These are phyloP conservation scores for Candida nanaspora DNA, from an alignment of 805 yeast species.

Conservation along the genomic window DNA sequence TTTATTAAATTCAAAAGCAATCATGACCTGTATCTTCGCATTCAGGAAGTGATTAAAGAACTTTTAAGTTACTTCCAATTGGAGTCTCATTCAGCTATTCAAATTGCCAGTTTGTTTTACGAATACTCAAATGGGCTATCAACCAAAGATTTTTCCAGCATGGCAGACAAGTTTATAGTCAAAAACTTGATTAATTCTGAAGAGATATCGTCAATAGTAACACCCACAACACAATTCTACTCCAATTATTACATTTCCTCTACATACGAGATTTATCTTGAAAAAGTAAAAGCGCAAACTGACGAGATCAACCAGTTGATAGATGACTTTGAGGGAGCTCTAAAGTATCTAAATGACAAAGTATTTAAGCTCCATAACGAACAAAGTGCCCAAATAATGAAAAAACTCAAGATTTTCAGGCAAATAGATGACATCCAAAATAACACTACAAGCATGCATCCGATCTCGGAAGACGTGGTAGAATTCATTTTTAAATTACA, in stretches of 20 bases:
- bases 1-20: background rate
- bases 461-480: constrained; percentile 1
- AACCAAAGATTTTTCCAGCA: too few relatives aligned
- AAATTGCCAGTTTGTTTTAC: background rate
- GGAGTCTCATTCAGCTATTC: background rate
- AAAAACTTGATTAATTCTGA: background rate
- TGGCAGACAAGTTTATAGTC: background rate
- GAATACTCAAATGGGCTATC: too few relatives aligned
- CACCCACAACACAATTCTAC: constrained; percentile 17
- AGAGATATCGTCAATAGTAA: constrained; percentile 3
- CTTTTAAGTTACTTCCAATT: background rate
- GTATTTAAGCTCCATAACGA: constrained; percentile 2
- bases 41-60: background rate
- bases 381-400: background rate
- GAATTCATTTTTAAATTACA: constrained; percentile 2
- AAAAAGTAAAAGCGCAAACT: constrained; percentile 9
- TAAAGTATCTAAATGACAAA: constrained; percentile 1
- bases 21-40: background rate
- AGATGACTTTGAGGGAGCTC: background rate
- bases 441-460: constrained; percentile 4
- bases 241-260: constrained; percentile 17
- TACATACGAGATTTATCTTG: constrained; percentile 16
- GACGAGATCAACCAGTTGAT: background rate
- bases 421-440: background rate
- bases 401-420: background rate